Conservation (phyloP, 2,329 filamentous ascomycete species). For the Aspergillus luchuensis region DNA sequence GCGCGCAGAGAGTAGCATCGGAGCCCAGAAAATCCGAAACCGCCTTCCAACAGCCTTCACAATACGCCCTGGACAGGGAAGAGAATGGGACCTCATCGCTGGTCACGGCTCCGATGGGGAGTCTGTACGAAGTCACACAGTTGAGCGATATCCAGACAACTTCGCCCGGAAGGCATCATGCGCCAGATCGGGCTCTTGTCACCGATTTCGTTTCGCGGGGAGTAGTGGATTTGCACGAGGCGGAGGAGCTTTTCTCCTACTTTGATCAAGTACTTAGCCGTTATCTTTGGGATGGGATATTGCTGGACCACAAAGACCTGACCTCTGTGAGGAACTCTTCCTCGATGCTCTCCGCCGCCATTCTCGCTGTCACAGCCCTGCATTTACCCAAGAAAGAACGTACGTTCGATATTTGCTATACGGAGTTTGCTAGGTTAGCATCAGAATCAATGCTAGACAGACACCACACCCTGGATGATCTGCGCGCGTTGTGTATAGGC, state of each 20-base stretch:
- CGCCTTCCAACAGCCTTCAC: constrained; percentile 29
- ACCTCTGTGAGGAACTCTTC: constrained; percentile 51
- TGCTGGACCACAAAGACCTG: constrained; percentile 50
- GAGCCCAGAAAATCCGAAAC: constrained; percentile 24
- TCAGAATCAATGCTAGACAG: constrained; percentile 56
- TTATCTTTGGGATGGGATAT: constrained; percentile 47
- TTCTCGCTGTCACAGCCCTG: constrained; percentile 54
- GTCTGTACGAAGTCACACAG: constrained; percentile 53
- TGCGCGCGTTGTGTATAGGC: constrained; percentile 57
- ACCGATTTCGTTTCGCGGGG: constrained; percentile 57
- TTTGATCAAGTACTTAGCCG: constrained; percentile 46
- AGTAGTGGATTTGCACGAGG: constrained; percentile 47
- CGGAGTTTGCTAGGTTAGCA: constrained; percentile 56
- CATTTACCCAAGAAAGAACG: constrained; percentile 52
- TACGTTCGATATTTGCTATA: constrained; percentile 53
- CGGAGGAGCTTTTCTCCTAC: constrained; percentile 45
- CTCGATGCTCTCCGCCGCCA: constrained; percentile 44
- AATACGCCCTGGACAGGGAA: constrained; percentile 41
- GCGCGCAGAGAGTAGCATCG: constrained; percentile 13
- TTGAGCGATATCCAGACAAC: constrained; percentile 40
- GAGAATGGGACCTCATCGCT: constrained; percentile 39
- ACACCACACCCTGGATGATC: constrained; percentile 53
- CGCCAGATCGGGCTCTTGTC: constrained; percentile 38
- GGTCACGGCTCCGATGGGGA: constrained; percentile 50
- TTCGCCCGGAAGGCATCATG: constrained; percentile 34